Evolutionary conservation across 257 asterid genomes (phyloP).

Genomic region (Rhazya stricta): DNA sequence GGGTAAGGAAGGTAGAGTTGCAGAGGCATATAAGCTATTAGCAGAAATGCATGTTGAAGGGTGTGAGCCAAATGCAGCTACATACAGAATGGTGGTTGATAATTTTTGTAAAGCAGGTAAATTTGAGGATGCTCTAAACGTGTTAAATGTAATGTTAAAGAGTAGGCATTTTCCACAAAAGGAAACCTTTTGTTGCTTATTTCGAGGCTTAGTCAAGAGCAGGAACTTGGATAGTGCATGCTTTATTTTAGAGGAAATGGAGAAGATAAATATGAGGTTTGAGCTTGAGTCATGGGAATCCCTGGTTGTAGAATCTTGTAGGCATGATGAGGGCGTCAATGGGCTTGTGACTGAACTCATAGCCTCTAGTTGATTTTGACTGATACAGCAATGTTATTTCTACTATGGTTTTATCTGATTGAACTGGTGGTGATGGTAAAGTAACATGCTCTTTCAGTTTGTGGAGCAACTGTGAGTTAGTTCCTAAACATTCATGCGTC

Average conservation of each 20-base stretch:
- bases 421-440: too few species aligned
- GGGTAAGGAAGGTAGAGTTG: slow-evolving; percentile 44
- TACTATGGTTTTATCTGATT: not conserved
- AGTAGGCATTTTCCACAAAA: slow-evolving; percentile 53
- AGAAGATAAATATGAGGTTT: slow-evolving; percentile 44
- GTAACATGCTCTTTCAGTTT: not conserved
- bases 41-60: slow-evolving; percentile 70
- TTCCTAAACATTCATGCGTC: not conserved
- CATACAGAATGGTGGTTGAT: slow-evolving; percentile 79
- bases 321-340: slow-evolving; percentile 18
- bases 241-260: slow-evolving; percentile 71
- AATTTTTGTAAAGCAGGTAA: slow-evolving; percentile 57
- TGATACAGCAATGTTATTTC: not conserved
- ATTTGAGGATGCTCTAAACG: slow-evolving; percentile 53
- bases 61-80: slow-evolving; percentile 66
- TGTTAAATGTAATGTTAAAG: slow-evolving; percentile 60
- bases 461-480: not conserved
- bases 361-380: not conserved
- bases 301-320: slow-evolving; percentile 41
- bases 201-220: slow-evolving; percentile 45
- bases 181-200: slow-evolving; percentile 42
- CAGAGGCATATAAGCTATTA: slow-evolving; percentile 63
- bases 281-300: slow-evolving; percentile 54
- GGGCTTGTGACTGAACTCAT: slow-evolving; percentile 32
- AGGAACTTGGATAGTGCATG: slow-evolving; percentile 50